Evolutionary conservation across 1,139 yeast species (phyloP).

Genomic region (Candida gigantensis): DNA sequence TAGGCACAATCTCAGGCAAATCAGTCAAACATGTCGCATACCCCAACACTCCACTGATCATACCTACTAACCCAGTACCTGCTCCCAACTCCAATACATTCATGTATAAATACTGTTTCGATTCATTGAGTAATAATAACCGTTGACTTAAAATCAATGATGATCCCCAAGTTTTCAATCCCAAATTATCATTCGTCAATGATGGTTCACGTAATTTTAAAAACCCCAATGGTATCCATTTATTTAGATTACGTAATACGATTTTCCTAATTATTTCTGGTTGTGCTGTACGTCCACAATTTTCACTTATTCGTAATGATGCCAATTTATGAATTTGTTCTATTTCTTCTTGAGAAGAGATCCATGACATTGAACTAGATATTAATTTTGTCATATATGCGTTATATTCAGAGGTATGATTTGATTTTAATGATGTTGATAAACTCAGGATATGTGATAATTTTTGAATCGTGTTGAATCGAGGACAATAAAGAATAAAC

Average conservation of each 20-base stretch:
- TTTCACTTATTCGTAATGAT: constrained; percentile 70
- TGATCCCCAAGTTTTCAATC: constrained; percentile 96
- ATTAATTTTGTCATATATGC: constrained; percentile 69
- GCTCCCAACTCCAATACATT: constrained; percentile 82
- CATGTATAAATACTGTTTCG: constrained; percentile 25
- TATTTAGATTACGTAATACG: constrained; percentile 32
- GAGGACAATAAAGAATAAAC: constrained; percentile 38
- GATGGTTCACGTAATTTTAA: constrained; percentile 71
- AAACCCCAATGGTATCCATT: constrained; percentile 28
- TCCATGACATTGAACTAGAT: constrained; percentile 57
- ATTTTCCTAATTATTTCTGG: constrained; percentile 65
- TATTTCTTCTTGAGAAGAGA: constrained; percentile 31
- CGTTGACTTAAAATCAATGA: constrained; percentile 68
- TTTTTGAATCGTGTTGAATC: constrained; percentile 26
- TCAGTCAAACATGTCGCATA: constrained; percentile 67
- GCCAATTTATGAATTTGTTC: constrained; percentile 55
- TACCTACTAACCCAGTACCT: constrained; percentile 92
- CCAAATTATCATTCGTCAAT: constrained; percentile 80
- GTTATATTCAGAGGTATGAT: constrained; percentile 30
- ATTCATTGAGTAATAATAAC: constrained; percentile 35
- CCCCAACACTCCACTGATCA: constrained; percentile 56
- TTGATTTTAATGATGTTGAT: constrained; percentile 24
- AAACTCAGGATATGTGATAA: constrained; percentile 30
- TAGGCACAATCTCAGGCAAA: constrained; percentile 71
- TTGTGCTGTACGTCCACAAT: constrained; percentile 84